Evolutionary conservation across 176 grass and related monocot species (phyloP).

Genomic region (Zea luxurians): DNA sequence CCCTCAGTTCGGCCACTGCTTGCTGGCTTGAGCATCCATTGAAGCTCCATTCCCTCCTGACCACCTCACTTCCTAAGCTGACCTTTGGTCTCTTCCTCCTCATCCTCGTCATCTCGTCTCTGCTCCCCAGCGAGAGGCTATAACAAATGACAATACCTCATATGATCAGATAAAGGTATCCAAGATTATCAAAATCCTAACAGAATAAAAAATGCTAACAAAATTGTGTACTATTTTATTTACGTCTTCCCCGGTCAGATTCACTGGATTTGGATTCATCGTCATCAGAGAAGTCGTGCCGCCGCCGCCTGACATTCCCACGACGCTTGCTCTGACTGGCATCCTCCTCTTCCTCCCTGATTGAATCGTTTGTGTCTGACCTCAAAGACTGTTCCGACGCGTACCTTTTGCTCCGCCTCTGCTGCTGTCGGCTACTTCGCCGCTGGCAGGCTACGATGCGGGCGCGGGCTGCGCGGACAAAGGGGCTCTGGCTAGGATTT

Average conservation of each 20-base stretch:
- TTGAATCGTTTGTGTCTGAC: no score
- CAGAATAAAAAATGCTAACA: background rate
- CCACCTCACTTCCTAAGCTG: slow-evolving; percentile 53
- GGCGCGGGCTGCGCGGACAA: no score
- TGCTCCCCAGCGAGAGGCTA: no score
- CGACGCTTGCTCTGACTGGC: no score
- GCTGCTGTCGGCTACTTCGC: slow-evolving; percentile 14
- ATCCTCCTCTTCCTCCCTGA: no score
- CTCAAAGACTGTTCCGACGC: slow-evolving; percentile 35
- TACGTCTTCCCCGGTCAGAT: no score
- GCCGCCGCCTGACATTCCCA: slow-evolving; percentile 29
- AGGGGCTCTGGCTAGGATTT: no score
- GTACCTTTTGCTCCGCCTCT: slow-evolving; percentile 28
- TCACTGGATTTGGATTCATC: no score
- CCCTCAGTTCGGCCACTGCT: slow-evolving; percentile 41
- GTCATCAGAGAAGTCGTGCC: slow-evolving; percentile 39
- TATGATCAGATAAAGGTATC: background rate
- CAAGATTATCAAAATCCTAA: background rate
- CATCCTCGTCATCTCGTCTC: slow-evolving; percentile 30
- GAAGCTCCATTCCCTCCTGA: slow-evolving; percentile 80
- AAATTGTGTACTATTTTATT: no score
- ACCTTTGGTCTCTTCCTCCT: slow-evolving; percentile 17
- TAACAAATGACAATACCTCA: background rate
- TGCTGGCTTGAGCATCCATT: slow-evolving; percentile 90
- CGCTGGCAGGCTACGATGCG: no score